Evolutionary conservation across 768 basidiomycete genomes (phyloP), one percentile per base, ranked within the genome.

Genomic region (Roridomyces roridus): DNA sequence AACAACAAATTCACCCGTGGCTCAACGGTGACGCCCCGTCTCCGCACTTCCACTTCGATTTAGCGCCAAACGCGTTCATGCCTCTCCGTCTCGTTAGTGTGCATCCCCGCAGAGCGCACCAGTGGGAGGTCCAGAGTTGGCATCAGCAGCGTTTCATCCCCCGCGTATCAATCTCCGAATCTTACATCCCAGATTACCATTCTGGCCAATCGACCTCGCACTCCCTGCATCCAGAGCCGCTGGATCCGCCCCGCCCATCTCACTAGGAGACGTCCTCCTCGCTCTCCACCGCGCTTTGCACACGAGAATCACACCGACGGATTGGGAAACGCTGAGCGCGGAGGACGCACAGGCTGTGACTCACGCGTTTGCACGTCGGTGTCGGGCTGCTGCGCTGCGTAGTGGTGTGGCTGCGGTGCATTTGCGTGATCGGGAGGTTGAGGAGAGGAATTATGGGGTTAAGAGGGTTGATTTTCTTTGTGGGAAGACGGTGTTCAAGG

Each of bases 141-240:
- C 42, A 7, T 66, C 77, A 59, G 69, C 70, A 14, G 78, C 79
- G 25, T 77, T 78, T 23, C 67, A 73, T 49, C 80, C 80, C 2
- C 55, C 74, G 0, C 57, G 72, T 36, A 68, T 68, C 10, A 66
- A 62, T 31, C 78, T 81, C 73, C 71, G 72, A 39, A 76, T 81
- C 68, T 59, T 70, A 0, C 77, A 77, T 64, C 72, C 78, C 18
- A 63, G 63, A 20, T 67, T 80, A 37, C 72, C 73, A 1, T 52
- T 70, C 8, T 81, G 80, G 80, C 73, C 77, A 5, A 68, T 81
- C 45, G 71, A 74, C 56, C 51, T 80, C 41, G 66, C 73, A 44
- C 49, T 60, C 21, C 47, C 35, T 26, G 5, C 54, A 6, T 10
- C 21, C 41, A n/a, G n/a, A n/a, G n/a, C n/a, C n/a, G 25, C 34